phyloP scores from a whole-genome alignment of 495 filamentous ascomycete species.

The Diplogelasinospora grovesii region DNA sequence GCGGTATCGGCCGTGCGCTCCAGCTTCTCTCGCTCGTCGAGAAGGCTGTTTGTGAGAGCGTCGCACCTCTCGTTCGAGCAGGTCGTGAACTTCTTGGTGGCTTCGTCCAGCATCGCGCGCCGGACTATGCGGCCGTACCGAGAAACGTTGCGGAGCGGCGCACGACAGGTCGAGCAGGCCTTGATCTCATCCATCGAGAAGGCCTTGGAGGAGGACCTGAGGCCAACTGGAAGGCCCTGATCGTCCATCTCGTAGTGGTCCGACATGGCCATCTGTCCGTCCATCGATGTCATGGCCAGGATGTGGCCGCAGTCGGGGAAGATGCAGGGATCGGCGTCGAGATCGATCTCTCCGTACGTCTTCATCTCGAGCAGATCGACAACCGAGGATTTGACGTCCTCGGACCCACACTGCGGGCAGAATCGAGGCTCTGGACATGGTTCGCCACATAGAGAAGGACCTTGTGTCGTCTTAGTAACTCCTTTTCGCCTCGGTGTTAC shows the following conservation, averaged over 20 bases:
- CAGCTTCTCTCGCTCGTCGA: constrained; percentile 6
- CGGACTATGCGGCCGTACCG: constrained; percentile 63
- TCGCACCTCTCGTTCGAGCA: constrained; percentile 44
- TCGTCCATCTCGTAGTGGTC: constrained; percentile 45
- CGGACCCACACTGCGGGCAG: constrained; percentile 50
- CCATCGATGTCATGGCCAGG: constrained; percentile 54
- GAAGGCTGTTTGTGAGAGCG: constrained; percentile 31
- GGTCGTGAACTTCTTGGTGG: constrained; percentile 60
- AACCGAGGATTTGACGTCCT: constrained; percentile 32
- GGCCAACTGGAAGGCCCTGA: constrained; percentile 11
- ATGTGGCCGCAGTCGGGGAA: constrained; percentile 63
- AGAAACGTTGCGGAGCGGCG: constrained; percentile 53
- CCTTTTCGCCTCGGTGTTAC: too few species aligned
- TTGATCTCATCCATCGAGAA: constrained; percentile 50
- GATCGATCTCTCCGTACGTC: constrained; percentile 14
- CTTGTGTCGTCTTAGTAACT: too few species aligned
- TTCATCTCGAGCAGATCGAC: constrained; percentile 23
- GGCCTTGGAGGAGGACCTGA: constrained; percentile 20
- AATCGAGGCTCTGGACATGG: constrained; percentile 45
- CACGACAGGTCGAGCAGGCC: constrained; percentile 58
- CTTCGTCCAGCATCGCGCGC: constrained; percentile 57
- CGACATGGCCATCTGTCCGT: constrained; percentile 57
- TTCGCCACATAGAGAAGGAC: constrained; percentile 59
- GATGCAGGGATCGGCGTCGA: constrained; percentile 25
- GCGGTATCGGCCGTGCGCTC: background rate